A percentile compares a stretch with the other conserved stretches of the same genome.
Evolutionary conservation across 257 asterid species (phyloP).

Genomic region (Plantago ovata): DNA sequence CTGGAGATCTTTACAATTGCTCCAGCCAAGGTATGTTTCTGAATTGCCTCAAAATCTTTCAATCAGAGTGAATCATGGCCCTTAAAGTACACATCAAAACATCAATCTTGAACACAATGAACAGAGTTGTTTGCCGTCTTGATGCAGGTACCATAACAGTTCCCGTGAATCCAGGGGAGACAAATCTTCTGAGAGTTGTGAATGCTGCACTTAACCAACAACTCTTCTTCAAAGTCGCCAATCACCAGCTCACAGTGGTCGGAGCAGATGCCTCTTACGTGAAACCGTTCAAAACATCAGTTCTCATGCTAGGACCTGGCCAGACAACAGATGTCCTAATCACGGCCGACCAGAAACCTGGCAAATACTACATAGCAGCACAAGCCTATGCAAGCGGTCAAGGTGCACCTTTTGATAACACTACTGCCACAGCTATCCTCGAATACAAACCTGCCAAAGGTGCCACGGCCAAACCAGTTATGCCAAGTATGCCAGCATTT

Average conservation of each 20-base stretch:
- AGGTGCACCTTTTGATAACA: slow-evolving; percentile 51
- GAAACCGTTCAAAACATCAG: slow-evolving; percentile 1
- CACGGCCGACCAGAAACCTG: background rate
- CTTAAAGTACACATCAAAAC: too few relatives aligned
- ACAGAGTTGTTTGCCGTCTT: background rate
- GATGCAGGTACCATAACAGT: slow-evolving; percentile 56
- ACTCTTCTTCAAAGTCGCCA: slow-evolving; percentile 2
- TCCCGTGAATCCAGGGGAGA: slow-evolving; percentile 58
- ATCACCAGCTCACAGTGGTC: slow-evolving; percentile 1
- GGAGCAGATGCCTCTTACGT: slow-evolving; percentile 5
- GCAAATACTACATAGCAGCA: slow-evolving; percentile 5
- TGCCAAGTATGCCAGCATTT: slow-evolving; percentile 61
- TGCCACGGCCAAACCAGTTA: slow-evolving; percentile 35
- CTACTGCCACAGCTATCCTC: slow-evolving; percentile 88
- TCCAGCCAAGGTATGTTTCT: slow-evolving; percentile 50
- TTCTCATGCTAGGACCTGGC: background rate
- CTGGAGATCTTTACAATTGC: slow-evolving; percentile 89
- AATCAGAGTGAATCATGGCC: too few relatives aligned
- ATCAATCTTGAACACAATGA: background rate
- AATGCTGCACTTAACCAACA: slow-evolving; percentile 76
- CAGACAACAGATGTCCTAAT: background rate
- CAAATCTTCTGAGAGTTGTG: slow-evolving; percentile 64
- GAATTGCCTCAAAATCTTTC: too few relatives aligned
- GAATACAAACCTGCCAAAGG: slow-evolving; percentile 54
- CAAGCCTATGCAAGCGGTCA: slow-evolving; percentile 1